Base-by-base conservation (phyloP, 257 asterid genomes). In the Salvia splendens region DNA sequence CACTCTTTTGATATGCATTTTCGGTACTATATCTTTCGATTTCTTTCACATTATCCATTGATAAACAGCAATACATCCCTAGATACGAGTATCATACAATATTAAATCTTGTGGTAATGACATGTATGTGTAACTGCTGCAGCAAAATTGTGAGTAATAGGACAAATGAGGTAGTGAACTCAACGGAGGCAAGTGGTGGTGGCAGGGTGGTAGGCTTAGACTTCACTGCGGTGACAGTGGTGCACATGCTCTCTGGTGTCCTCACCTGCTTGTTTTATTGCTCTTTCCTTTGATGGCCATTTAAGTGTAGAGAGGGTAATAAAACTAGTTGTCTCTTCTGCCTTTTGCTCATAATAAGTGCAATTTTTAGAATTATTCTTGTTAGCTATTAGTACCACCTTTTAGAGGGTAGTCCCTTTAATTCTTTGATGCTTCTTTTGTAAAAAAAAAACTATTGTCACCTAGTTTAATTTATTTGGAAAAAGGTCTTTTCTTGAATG, bases 121-220 rank as follows among this genome's bases (percentile, higher is more conserved):
- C 9, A 38, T 38, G 42, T 6, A 38, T 49, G 5, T 12, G 16
- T 11, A 15, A 9, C 16, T 67, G 46, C 3, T 88, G 95, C 96
- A 94, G 99, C 72, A 84, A 85, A 83, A 78, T 33, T 60, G 58
- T 70, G 55, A 75, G 81, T 79, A 79, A 79, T 51, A 91, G 65
- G 84, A 85, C 97, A 64, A 85, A 73, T 48, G 82, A 86, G 78
- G 83, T 69, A 43, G 92, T 74, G 85, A 94, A 87, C 82, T 73
- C 96, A 51, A 91, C 95, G 20, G 77, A 65, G 43, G 67, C 80
- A 46, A 85, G 97, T 80, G 83, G 86, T 60, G 90, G 80, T 55
- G 79, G 68, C 69, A 68, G 76, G 63, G 50, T 51, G 65, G 60
- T 5, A 4, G 83, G 86, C 57, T 62, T 57, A 71, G 69, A 65